These are phyloP conservation scores for Tieghemostelium lacteum DNA, from an alignment of 78 protist species.

Conservation along the genomic window DNA sequence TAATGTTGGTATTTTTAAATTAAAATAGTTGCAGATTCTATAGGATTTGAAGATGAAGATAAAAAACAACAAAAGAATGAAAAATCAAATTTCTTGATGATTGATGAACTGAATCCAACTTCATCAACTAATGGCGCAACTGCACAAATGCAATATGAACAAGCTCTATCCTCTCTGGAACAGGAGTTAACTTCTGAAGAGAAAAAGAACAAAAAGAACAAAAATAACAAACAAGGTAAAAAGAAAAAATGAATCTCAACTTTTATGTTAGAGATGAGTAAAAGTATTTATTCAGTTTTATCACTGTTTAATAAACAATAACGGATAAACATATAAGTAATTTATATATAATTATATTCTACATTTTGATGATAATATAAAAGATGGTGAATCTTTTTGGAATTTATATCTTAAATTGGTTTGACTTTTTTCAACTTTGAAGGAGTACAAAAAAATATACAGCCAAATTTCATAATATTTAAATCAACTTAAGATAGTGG, in stretches of 20 bases:
- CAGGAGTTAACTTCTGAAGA: constrained; percentile 9
- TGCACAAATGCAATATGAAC: background rate
- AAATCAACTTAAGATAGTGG: too few species aligned
- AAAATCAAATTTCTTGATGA: background rate
- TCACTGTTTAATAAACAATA: too few species aligned
- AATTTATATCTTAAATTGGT: too few species aligned
- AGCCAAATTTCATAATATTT: too few species aligned
- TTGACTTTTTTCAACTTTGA: too few species aligned
- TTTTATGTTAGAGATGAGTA: too few species aligned
- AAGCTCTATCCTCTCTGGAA: background rate
- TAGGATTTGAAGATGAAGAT: constrained; percentile 61
- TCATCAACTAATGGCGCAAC: background rate
- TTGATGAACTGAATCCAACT: constrained; percentile 27
- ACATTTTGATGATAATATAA: too few species aligned
- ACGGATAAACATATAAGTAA: too few species aligned
- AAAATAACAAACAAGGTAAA: constrained; percentile 7
- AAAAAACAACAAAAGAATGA: background rate
- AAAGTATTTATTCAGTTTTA: too few species aligned
- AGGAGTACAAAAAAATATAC: too few species aligned
- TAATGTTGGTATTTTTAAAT: background rate
- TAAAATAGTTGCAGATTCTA: constrained; percentile 45
- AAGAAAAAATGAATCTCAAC: constrained; percentile 16
- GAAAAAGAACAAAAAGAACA: constrained; percentile 2
- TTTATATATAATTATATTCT: too few species aligned
- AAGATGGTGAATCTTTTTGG: too few species aligned